Percentiles rank a stretch among this genome's conserved stretches.
Evolutionary conservation across 1,284 basidiomycete species (phyloP).

Genomic region (Coniferiporia weirii): DNA sequence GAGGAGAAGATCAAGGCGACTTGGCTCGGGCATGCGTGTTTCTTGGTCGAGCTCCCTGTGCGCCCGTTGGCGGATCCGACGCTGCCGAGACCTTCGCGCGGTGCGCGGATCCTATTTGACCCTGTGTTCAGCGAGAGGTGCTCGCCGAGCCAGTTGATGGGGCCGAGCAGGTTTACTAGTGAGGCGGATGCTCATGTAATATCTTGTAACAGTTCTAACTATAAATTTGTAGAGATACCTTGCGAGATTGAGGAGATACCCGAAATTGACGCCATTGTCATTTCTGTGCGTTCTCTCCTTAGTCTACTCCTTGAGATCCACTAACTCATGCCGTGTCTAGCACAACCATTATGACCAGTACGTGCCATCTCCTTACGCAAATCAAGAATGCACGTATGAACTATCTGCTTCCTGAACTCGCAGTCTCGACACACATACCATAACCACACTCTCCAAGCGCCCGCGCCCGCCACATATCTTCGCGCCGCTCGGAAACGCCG

Average conservation of each 20-base stretch:
- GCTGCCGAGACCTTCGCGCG: constrained; percentile 34
- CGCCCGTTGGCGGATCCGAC: constrained; percentile 5
- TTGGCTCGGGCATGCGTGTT: constrained; percentile 73
- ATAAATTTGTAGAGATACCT: constrained; percentile 39
- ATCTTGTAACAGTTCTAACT: neutral
- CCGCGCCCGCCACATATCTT: constrained; percentile 49
- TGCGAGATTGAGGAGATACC: constrained; percentile 58
- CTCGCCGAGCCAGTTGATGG: constrained; percentile 48
- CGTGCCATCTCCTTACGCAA: constrained; percentile 19
- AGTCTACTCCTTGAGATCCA: neutral
- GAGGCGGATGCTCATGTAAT: constrained; percentile 15
- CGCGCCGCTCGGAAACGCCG: constrained; percentile 55
- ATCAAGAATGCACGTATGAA: neutral
- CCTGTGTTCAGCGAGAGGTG: constrained; percentile 65
- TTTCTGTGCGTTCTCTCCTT: constrained; percentile 37
- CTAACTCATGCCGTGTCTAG: constrained; percentile 24
- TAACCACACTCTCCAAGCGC: constrained; percentile 35
- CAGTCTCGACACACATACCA: constrained; percentile 54
- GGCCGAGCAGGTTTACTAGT: constrained; percentile 57
- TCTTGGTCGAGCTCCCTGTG: constrained; percentile 61
- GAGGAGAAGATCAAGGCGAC: constrained; percentile 53
- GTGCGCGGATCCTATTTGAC: constrained; percentile 65
- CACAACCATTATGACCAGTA: constrained; percentile 74
- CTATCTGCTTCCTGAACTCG: constrained; percentile 2
- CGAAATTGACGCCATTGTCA: constrained; percentile 58